phyloP scores from a whole-genome alignment of 192 early-diverging fungal genomes.

The Backusella mclennaniae region DNA sequence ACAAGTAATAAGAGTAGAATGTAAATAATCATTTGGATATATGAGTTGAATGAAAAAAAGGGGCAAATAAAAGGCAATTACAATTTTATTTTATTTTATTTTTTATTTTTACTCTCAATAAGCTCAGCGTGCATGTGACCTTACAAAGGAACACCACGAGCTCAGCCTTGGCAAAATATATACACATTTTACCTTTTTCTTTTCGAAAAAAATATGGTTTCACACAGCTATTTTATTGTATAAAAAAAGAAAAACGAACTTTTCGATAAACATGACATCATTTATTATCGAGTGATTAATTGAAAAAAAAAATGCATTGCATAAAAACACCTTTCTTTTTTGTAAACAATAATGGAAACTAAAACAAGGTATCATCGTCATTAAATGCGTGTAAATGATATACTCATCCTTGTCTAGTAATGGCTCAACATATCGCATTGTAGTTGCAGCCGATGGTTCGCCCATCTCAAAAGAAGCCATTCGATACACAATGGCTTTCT shows the following conservation, averaged over 20 bases:
- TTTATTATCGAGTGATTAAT: not conserved
- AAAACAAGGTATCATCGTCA: not conserved
- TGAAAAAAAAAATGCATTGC: not conserved
- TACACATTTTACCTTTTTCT: not conserved
- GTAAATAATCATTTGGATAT: not conserved
- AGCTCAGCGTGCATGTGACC: slow-evolving; percentile 8
- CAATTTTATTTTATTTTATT: not conserved
- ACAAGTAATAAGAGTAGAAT: not conserved
- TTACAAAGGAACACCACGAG: not conserved
- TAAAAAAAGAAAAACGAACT: not conserved
- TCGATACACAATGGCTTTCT: not conserved
- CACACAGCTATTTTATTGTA: not conserved
- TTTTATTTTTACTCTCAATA: not conserved
- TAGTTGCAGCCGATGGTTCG: not conserved
- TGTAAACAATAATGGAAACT: not conserved
- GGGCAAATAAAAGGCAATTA: not conserved
- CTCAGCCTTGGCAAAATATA: not conserved
- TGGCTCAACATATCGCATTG: not conserved
- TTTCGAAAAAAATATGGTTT: not conserved
- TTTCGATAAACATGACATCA: not conserved
- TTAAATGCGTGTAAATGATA: not conserved
- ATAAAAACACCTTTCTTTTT: not conserved
- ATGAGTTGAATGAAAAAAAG: not conserved
- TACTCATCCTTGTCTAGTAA: no score
- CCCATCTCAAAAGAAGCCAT: slow-evolving; percentile 3